Evolutionary conservation across 2,329 filamentous ascomycete genomes (phyloP), one percentile per base, ranked within the genome.

Genomic region (Microcyclosporella mali): DNA sequence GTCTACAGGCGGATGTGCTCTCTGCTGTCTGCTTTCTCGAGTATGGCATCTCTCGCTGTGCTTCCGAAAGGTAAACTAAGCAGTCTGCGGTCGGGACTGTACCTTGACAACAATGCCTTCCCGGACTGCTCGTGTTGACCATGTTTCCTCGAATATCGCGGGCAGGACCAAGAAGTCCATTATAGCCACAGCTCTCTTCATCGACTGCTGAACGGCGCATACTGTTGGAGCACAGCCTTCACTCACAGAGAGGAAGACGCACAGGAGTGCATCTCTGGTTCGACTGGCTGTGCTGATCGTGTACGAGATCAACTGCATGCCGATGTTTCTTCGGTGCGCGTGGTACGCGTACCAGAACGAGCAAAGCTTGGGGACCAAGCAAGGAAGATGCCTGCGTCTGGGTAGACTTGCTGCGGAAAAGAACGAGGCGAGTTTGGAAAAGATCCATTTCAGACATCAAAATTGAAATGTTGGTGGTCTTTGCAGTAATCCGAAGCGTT

Each of bases 181-280:
- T 25, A 67, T 63, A 3, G 66, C 64, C 4, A 66, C 67, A 3
- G 62, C 68, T 31, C 66, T 67, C 2, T 69, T 72, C 38, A 61
- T 69, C 9, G 66, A 52, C 18, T 72, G 70, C 49, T 70, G 68
- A 33, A 64, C 66, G 2, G 69, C 68, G 2, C 71, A 71, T 46
- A 69, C 70, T 59, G 59, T 61, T 1, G 68, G 68, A 2, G 65
- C 64, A 4, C 67, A 70, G 52, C 67, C 71, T 35, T 71, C 70
- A 56, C n/a, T n/a, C n/a, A n/a, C n/a, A 56, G 60, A 33, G 54
- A 63, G 2, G 58, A 60, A 27, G 69, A 70, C 48, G 68, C 69
- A 4, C 69, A 67, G 0, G 60, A 62, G 28, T 71, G 71, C 45
- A 58, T 69, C 3, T 62, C 65, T 2, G 68, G 67, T 8, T 68